Conservation (phyloP, 1,284 basidiomycete genomes). For the Acaromyces ingoldii region DNA sequence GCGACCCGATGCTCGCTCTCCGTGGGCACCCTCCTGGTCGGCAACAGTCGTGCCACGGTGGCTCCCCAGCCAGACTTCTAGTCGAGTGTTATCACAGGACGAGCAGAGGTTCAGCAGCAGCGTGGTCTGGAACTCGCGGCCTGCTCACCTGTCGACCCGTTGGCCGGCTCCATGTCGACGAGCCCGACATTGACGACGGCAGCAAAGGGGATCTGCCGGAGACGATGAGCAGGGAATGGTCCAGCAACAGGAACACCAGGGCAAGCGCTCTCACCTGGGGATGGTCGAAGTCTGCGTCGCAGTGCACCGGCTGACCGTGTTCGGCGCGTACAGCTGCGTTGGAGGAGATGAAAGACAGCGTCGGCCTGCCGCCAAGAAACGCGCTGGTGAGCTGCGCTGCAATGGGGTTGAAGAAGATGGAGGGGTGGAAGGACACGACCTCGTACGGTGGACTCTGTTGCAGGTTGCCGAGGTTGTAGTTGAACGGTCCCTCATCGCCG, state of each 20-base stretch:
- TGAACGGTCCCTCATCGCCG: not conserved
- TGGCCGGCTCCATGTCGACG: not conserved
- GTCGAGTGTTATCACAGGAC: no score
- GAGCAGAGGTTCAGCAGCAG: no score
- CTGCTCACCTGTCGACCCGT: not conserved
- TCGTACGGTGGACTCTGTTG: not conserved
- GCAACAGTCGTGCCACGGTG: not conserved
- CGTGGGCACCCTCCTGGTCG: not conserved
- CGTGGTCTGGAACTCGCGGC: no score
- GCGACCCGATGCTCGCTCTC: not conserved
- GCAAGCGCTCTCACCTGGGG: no score
- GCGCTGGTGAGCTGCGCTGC: not conserved
- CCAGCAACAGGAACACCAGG: no score
- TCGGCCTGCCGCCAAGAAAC: not conserved
- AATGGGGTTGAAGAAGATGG: not conserved
- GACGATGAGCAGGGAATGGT: no score
- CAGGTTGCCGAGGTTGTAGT: not conserved
- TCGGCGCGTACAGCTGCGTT: not conserved
- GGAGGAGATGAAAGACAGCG: not conserved
- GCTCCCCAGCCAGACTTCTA: not conserved
- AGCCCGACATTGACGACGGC: not conserved
- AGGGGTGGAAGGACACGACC: not conserved
- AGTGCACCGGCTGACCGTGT: not conserved
- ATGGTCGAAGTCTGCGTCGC: not conserved
- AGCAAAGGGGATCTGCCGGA: not conserved